A percentile compares a stretch with the other conserved stretches of the same genome.
phyloP scores from a whole-genome alignment of 768 basidiomycete species.

The Symmetrospora coprosmae region DNA sequence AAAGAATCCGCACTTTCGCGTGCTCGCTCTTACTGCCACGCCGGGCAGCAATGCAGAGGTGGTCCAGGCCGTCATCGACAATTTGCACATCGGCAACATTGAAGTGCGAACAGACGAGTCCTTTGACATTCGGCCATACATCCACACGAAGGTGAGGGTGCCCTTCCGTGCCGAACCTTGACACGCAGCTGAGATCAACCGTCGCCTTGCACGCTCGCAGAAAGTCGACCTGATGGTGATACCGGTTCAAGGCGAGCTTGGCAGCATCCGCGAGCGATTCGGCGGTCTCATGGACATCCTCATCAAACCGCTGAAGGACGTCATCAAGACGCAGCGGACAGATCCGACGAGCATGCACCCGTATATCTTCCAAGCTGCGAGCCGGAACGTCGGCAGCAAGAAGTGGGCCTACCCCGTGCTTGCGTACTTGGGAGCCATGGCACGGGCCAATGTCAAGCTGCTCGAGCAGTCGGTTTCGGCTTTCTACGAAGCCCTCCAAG shows the following conservation, averaged over 20 bases:
- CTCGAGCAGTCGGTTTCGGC: slow-evolving; percentile 71
- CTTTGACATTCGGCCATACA: slow-evolving; percentile 67
- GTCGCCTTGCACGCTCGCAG: slow-evolving; percentile 16
- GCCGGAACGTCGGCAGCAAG: slow-evolving; percentile 39
- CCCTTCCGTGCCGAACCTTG: too few relatives aligned
- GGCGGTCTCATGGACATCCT: slow-evolving; percentile 10
- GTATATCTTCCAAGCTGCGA: slow-evolving; percentile 45
- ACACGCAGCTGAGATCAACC: slow-evolving; percentile 15
- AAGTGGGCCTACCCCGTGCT: slow-evolving; percentile 35
- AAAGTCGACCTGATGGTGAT: slow-evolving; percentile 11
- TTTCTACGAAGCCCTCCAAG: slow-evolving; percentile 52
- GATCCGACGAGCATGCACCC: slow-evolving; percentile 56
- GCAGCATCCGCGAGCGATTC: slow-evolving; percentile 8
- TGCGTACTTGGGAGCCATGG: slow-evolving; percentile 44
- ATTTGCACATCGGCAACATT: slow-evolving; percentile 82
- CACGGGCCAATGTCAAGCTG: slow-evolving; percentile 74
- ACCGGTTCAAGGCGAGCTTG: slow-evolving; percentile 15
- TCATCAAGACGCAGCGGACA: slow-evolving; percentile 42
- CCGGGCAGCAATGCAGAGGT: slow-evolving; percentile 72
- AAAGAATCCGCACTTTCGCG: slow-evolving; percentile 81
- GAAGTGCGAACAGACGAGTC: slow-evolving; percentile 87
- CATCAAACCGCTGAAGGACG: not conserved
- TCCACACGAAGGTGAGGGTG: slow-evolving; percentile 60
- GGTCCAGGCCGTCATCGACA: slow-evolving; percentile 82
- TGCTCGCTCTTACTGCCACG: slow-evolving; percentile 88